Conservation (phyloP, 2,329 filamentous ascomycete species). For the Xylariales sp. region DNA sequence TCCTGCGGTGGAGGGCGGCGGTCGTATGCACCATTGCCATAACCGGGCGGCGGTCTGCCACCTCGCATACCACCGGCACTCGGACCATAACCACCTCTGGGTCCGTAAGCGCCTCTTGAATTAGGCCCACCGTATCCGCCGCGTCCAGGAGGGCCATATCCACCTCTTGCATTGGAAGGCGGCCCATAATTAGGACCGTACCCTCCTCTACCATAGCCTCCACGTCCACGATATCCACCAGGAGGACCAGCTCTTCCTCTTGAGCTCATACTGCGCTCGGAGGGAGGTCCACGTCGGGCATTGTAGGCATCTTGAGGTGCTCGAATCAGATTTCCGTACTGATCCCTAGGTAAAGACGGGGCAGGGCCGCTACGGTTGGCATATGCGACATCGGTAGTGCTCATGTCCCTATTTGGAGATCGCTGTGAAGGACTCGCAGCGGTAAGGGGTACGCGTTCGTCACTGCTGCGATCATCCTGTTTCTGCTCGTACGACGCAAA, state of each 20-base stretch:
- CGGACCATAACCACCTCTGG: slow-evolving; percentile 26
- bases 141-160: slow-evolving; percentile 18
- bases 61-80: slow-evolving; percentile 32
- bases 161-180: slow-evolving; percentile 28
- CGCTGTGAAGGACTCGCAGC: slow-evolving; percentile 56
- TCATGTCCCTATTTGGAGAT: slow-evolving; percentile 43
- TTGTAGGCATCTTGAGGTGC: slow-evolving; percentile 41
- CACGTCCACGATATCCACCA: slow-evolving; percentile 46
- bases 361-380: slow-evolving; percentile 32
- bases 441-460: slow-evolving; percentile 69
- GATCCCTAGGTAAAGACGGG: slow-evolving; percentile 42
- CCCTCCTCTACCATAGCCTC: slow-evolving; percentile 42
- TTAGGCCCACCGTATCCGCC: slow-evolving; percentile 4
- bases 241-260: slow-evolving; percentile 50
- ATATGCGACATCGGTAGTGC: slow-evolving; percentile 30
- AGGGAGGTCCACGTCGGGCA: slow-evolving; percentile 41
- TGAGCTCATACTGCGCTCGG: slow-evolving; percentile 40
- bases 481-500: slow-evolving; percentile 63
- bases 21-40: slow-evolving; percentile 36
- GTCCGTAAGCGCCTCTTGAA: slow-evolving; percentile 24
- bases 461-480: slow-evolving; percentile 56
- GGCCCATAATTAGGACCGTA: slow-evolving; percentile 45
- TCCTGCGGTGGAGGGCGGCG: slow-evolving; percentile 24
- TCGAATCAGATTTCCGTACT: slow-evolving; percentile 57
- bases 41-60: slow-evolving; percentile 40